These are phyloP conservation scores for Debaryomycetaceae sp. DNA, from an alignment of 1,139 yeast genomes.

Conservation along the genomic window DNA sequence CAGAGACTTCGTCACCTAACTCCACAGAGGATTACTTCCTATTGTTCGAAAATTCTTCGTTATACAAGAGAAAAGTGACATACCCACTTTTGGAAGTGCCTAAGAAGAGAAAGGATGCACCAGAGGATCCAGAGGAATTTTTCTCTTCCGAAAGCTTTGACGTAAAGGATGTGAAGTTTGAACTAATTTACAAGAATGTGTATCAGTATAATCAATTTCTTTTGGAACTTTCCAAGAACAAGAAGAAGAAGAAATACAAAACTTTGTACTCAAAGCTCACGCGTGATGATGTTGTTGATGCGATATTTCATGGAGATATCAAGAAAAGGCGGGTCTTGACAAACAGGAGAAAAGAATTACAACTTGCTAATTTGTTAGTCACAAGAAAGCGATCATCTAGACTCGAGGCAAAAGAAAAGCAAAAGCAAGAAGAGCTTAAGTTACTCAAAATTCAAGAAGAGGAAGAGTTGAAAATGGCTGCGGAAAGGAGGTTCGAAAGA, in stretches of 20 bases:
- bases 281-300: slow-evolving; percentile 18
- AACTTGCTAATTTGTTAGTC: slow-evolving; percentile 44
- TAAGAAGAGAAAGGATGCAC: slow-evolving; percentile 33
- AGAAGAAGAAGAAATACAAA: slow-evolving; percentile 14
- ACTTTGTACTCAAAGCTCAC: slow-evolving; percentile 17
- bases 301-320: slow-evolving; percentile 24
- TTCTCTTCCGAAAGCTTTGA: slow-evolving; percentile 30
- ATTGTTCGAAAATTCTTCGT: slow-evolving; percentile 41
- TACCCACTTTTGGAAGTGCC: slow-evolving; percentile 38
- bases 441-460: slow-evolving; percentile 30
- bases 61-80: slow-evolving; percentile 36
- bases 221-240: slow-evolving; percentile 11
- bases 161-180: slow-evolving; percentile 24
- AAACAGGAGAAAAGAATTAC: slow-evolving; percentile 45
- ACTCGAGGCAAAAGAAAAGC: slow-evolving; percentile 49
- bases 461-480: slow-evolving; percentile 27
- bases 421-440: slow-evolving; percentile 35
- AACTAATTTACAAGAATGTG: slow-evolving; percentile 29
- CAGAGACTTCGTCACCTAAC: slow-evolving; percentile 11
- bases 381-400: slow-evolving; percentile 49
- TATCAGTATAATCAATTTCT: slow-evolving; percentile 28
- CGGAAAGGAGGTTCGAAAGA: slow-evolving; percentile 38
- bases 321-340: slow-evolving; percentile 41
- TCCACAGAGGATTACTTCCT: slow-evolving; percentile 34
- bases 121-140: slow-evolving; percentile 29